Conservation (phyloP, 768 basidiomycete species). For the Serendipita sp. region DNA sequence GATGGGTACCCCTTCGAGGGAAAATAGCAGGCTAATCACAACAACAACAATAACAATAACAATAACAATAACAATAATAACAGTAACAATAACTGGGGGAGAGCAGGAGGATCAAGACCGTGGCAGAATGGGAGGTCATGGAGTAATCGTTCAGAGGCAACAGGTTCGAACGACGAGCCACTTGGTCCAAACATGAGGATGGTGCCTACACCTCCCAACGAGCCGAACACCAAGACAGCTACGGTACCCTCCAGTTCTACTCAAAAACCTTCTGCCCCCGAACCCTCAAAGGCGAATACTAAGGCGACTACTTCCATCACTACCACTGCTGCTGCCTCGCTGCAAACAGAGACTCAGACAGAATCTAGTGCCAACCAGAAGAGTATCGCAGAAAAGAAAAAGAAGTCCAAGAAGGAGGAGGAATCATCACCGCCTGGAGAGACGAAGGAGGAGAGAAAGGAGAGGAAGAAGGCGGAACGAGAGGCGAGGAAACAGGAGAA, state of each 20-base stretch:
- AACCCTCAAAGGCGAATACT: slow-evolving; percentile 14
- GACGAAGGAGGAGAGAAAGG: not conserved
- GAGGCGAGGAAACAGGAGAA: not conserved
- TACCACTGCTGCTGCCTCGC: slow-evolving; percentile 5
- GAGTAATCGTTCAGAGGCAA: slow-evolving; percentile 18
- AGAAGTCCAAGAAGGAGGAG: slow-evolving; percentile 9
- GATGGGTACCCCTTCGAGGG: slow-evolving; percentile 6
- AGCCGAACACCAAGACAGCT: not conserved
- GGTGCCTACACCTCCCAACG: slow-evolving; percentile 22
- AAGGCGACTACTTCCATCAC: not conserved
- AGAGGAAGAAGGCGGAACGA: not conserved
- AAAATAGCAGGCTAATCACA: slow-evolving; percentile 16
- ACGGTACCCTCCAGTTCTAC: not conserved
- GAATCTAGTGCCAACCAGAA: not conserved
- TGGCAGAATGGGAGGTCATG: slow-evolving; percentile 11
- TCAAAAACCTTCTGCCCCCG: not conserved
- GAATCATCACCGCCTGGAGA: not conserved
- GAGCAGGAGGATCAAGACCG: slow-evolving; percentile 22
- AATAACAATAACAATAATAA: slow-evolving; percentile 9
- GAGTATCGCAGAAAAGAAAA: slow-evolving; percentile 7
- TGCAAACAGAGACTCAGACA: slow-evolving; percentile 4
- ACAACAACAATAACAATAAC: not conserved
- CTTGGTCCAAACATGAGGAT: slow-evolving; percentile 45
- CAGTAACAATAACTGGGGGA: slow-evolving; percentile 4
- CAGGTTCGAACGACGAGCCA: slow-evolving; percentile 59